Evolutionary conservation across 176 grass and related monocot species (phyloP).

Genomic region (Neostapfia colusana): DNA sequence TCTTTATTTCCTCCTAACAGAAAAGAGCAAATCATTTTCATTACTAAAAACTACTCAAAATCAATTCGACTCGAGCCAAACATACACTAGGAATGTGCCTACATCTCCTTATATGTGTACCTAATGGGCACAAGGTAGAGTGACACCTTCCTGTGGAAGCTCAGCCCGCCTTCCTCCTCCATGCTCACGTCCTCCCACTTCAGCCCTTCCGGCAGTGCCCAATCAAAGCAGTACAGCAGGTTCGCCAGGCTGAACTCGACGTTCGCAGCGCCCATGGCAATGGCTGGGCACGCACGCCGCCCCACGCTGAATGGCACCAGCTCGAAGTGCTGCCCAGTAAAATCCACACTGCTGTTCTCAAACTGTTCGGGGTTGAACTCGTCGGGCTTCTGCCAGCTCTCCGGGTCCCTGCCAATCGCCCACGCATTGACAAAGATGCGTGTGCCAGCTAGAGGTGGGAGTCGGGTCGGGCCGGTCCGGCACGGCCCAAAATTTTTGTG

Average conservation of each 20-base stretch:
- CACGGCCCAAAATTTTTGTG: too few relatives aligned
- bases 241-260: slow-evolving; percentile 20
- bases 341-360: slow-evolving; percentile 12
- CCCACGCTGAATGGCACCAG: slow-evolving; percentile 35
- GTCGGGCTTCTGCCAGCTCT: too few relatives aligned
- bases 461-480: too few relatives aligned
- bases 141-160: slow-evolving; percentile 4
- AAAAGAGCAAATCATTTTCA: too few relatives aligned
- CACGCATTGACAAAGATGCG: too few relatives aligned
- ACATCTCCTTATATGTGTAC: background rate
- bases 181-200: slow-evolving; percentile 28
- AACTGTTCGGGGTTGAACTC: slow-evolving; percentile 34
- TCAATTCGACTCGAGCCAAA: too few relatives aligned
- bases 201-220: slow-evolving; percentile 32
- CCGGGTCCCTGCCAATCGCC: too few relatives aligned
- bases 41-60: too few relatives aligned
- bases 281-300: slow-evolving; percentile 31
- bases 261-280: slow-evolving; percentile 30
- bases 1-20: too few relatives aligned
- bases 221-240: slow-evolving; percentile 46
- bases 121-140: background rate
- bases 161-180: slow-evolving; percentile 25
- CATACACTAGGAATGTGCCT: too few relatives aligned
- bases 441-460: too few relatives aligned
- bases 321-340: slow-evolving; percentile 31